Evolutionary conservation across 2,329 filamentous ascomycete genomes (phyloP), one percentile per base, ranked within the genome.

Genomic region (Thielaviopsis euricoi): DNA sequence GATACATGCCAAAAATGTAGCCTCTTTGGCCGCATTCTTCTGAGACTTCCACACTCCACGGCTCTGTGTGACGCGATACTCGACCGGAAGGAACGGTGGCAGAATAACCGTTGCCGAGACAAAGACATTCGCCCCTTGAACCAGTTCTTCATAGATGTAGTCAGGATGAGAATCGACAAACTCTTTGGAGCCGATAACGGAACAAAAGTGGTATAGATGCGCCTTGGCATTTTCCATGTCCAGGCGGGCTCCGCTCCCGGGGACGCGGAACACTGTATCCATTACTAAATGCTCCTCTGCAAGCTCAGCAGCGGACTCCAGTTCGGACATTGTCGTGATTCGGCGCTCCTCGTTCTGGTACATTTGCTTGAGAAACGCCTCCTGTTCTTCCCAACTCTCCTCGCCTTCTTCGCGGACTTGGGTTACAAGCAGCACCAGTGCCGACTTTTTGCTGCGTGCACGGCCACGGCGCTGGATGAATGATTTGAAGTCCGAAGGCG

Each of bases 151-250:
- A 37, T 81, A 73, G 15, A 80, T 72, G 64, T 89, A 95, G 53
- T 86, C 79, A 0, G 90, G 89, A 1, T 77, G 73, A 19, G 72
- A 71, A 62, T 89, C 80, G 6, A 83, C 74, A 65, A 82, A 87
- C 25, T 79, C 76, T 0, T 72, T 73, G 0, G 71, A 71, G 0
- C 79, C 75, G 0, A 89, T 67, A 0, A 77, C 75, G 0, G 74
- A 72, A 67, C 90, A 96, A 64, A 96, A 94, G 68, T 95, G 88
- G 52, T 86, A 75, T 1, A 97, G 75, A 67, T 93, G 89, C n/a
- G 75, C 69, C 53, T 84, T 80, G 0, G 88, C 86, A 62, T 86
- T 86, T 43, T 87, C 79, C 1, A 89, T 74, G 12, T 86, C 86
- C 15, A 96, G 71, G 13, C 81, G 69, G 0, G 87, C 88, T 4